Percentiles rank a stretch among this genome's conserved stretches.
These are phyloP conservation scores for Xylariaceae sp. DNA, from an alignment of 2,329 filamentous ascomycete species.

Conservation along the genomic window DNA sequence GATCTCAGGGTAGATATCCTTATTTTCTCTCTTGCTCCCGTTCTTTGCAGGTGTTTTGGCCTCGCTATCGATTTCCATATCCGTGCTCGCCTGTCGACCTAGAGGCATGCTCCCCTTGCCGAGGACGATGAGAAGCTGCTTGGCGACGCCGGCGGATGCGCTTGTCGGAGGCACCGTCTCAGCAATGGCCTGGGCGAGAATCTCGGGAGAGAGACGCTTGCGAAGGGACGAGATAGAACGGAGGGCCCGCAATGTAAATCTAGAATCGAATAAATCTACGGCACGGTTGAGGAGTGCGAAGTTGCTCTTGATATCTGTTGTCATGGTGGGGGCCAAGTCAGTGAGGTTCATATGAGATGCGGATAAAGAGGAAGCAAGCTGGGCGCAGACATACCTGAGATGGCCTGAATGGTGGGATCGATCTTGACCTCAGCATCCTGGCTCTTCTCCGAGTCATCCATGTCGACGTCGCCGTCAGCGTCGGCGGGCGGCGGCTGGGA, in stretches of 20 bases:
- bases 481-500: conserved; percentile 55
- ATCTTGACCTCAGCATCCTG: conserved; percentile 51
- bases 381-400: conserved; percentile 46
- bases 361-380: too few species aligned
- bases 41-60: conserved; percentile 50
- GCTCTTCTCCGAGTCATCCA: conserved; percentile 58
- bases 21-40: conserved; percentile 59
- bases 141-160: conserved; percentile 61
- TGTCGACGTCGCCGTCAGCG: conserved; percentile 65
- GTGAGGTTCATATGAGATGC: not conserved
- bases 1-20: conserved; percentile 80
- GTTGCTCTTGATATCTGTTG: conserved; percentile 87
- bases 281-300: conserved; percentile 88
- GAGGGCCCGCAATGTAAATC: conserved; percentile 90
- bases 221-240: conserved; percentile 94
- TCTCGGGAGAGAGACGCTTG: conserved; percentile 80
- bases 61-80: conserved; percentile 73
- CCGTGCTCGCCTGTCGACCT: conserved; percentile 50
- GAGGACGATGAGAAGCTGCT: conserved; percentile 66
- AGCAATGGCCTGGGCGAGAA: conserved; percentile 74
- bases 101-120: conserved; percentile 64
- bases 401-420: conserved; percentile 57
- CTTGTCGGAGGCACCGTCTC: conserved; percentile 68
- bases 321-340: conserved; percentile 3
- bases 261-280: conserved; percentile 86